These are phyloP conservation scores for Talaromyces sp. DNA, from an alignment of 2,329 filamentous ascomycete species.

Conservation along the genomic window DNA sequence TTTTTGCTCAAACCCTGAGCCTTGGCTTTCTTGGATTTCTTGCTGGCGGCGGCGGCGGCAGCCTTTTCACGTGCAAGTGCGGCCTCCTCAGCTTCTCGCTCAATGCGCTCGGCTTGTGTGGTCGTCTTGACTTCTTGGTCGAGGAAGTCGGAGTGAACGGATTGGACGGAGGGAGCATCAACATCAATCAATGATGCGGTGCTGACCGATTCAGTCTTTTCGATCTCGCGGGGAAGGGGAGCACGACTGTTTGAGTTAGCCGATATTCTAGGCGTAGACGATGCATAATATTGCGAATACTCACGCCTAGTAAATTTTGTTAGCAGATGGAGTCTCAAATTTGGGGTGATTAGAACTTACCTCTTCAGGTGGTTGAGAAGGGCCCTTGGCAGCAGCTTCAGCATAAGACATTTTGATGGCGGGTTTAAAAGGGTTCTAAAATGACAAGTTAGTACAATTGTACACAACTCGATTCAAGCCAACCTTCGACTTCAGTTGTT, in stretches of 20 bases:
- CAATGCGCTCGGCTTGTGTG: slow-evolving; percentile 46
- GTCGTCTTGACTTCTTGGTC: slow-evolving; percentile 44
- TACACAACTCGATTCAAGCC: not conserved
- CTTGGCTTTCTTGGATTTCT: slow-evolving; percentile 29
- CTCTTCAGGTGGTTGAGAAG: slow-evolving; percentile 47
- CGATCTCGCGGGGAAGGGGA: slow-evolving; percentile 37
- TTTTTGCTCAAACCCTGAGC: slow-evolving; percentile 39
- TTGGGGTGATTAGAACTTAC: slow-evolving; percentile 27
- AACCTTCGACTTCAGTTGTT: not conserved
- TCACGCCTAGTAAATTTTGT: slow-evolving; percentile 13
- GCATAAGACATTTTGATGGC: slow-evolving; percentile 47
- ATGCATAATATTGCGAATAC: not conserved
- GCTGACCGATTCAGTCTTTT: slow-evolving; percentile 40
- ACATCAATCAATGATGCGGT: slow-evolving; percentile 47
- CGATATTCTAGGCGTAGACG: not conserved
- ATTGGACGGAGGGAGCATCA: slow-evolving; percentile 45
- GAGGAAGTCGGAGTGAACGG: slow-evolving; percentile 42
- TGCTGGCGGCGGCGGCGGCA: slow-evolving; percentile 20
- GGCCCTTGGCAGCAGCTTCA: slow-evolving; percentile 46
- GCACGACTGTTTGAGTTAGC: slow-evolving; percentile 33
- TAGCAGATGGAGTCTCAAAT: not conserved
- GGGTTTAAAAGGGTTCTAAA: slow-evolving; percentile 17
- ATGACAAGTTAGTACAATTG: not conserved
- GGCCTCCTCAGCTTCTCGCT: slow-evolving; percentile 37
- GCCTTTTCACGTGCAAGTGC: slow-evolving; percentile 20